Base-by-base conservation (phyloP, 1,139 yeast species). In the Sugiyamaella novakii region DNA sequence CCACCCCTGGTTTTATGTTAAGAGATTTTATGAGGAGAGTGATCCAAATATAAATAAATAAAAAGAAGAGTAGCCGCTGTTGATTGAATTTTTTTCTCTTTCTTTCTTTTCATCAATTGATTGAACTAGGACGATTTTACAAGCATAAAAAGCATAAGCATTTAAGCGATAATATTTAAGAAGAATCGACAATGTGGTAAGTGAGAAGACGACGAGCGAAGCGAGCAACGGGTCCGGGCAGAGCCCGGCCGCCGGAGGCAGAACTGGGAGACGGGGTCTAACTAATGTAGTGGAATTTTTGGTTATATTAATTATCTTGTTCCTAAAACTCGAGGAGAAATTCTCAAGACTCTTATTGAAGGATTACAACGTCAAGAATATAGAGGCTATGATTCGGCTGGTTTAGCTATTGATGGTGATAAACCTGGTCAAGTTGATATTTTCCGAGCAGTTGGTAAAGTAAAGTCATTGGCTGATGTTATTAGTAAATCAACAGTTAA, bases 351-450 rank as follows among this genome's bases (percentile, higher is more conserved):
- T 54, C 79, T 92, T 59, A 78, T 91, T 49, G 96, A 89, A 65
- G 98, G 98, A 54, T 80, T 94, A 53, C 89, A 85, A 66, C 81
- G 95, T 64, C 80, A 92, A 64, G 99, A 94, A 71, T 94, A 94
- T 73, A 84, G 99, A 72, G 99, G 99, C 43, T 94, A 94, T 64
- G 99, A 94, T 71, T 91, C 97, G 17, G 87, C 97, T 30, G 98
- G 98, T 66, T 76, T 94, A 57, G 97, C 98, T 55, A 79, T 94
- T 58, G 98, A 91, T 68, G 97, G 96, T 53, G 94, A 87, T 65
- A 59, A 58, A 27, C 57, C 56, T 30, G 59, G 59, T 22, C 73
- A 74, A 52, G 83, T 84, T 50, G 67, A 81, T 57, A 78, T 91
- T 59, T 83, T 79, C 74, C 88, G 87, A 69, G 86, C 87, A 67